Evolutionary conservation across 768 basidiomycete genomes (phyloP).

Genomic region (Mycena venus): DNA sequence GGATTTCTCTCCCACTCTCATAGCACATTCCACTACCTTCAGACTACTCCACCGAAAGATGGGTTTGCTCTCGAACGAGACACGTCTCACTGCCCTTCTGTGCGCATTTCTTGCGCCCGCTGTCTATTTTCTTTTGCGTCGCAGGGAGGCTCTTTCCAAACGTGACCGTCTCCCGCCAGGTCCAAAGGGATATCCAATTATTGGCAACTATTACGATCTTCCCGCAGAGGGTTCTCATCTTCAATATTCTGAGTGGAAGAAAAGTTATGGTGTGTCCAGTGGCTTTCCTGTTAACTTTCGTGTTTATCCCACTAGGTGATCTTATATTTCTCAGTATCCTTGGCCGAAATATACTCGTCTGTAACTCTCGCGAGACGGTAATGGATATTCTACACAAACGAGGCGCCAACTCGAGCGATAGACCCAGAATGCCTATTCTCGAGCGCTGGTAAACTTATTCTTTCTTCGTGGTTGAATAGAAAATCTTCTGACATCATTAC

Average conservation of each 20-base stretch:
- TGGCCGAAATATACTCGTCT: neutral
- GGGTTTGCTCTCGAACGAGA: constrained; percentile 1
- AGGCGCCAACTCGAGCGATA: constrained; percentile 1
- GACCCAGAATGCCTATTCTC: constrained; percentile 7
- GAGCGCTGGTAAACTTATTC: neutral
- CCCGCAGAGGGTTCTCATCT: neutral
- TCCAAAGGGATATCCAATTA: constrained; percentile 9
- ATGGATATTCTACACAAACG: neutral
- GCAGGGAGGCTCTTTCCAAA: neutral
- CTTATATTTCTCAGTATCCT: constrained; percentile 5
- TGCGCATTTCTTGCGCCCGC: neutral
- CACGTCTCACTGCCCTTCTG: neutral
- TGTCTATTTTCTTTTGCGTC: neutral
- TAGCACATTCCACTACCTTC: constrained; percentile 4
- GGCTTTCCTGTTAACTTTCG: neutral
- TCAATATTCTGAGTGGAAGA: constrained; percentile 1
- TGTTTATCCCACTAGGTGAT: neutral
- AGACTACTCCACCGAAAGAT: neutral
- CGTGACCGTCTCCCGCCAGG: constrained; percentile 2
- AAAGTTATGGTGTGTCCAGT: constrained; percentile 2
- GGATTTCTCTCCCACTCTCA: neutral
- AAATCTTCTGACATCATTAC: neutral
- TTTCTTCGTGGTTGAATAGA: neutral
- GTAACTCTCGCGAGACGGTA: neutral
- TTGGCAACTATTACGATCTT: constrained; percentile 2